phyloP scores from a whole-genome alignment of 2,329 filamentous ascomycete genomes.

The Hypoxylon sp. region DNA sequence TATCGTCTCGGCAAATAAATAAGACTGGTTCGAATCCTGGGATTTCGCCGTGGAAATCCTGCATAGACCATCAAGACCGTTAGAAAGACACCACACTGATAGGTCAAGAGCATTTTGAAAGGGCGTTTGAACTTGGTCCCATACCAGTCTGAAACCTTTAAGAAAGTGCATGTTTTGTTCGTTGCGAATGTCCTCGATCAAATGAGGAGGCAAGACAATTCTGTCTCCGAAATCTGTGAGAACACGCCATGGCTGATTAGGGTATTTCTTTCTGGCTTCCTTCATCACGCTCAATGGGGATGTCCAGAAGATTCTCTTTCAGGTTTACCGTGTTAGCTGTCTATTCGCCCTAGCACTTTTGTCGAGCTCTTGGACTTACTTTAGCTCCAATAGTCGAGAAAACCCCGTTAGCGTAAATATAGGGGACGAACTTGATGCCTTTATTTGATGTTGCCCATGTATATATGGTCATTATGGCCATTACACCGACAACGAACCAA shows the following conservation, averaged over 20 bases:
- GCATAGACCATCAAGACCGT: neutral
- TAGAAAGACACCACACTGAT: neutral
- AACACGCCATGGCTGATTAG: constrained; percentile 24
- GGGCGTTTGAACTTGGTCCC: constrained; percentile 14
- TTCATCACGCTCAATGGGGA: constrained; percentile 4
- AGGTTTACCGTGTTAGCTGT: neutral
- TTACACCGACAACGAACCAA: constrained; percentile 5
- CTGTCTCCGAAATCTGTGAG: constrained; percentile 26
- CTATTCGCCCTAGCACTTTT: neutral
- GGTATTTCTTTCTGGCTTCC: constrained; percentile 20
- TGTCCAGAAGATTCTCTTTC: constrained; percentile 15
- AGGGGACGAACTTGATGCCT: constrained; percentile 8
- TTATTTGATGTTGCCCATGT: constrained; percentile 2
- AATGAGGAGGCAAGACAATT: constrained; percentile 37
- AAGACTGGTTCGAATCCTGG: constrained; percentile 18
- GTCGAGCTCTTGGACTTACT: constrained; percentile 1
- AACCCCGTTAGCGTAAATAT: constrained; percentile 14
- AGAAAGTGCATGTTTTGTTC: constrained; percentile 43
- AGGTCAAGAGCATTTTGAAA: neutral
- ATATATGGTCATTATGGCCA: constrained; percentile 10
- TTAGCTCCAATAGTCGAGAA: constrained; percentile 40
- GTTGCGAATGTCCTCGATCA: constrained; percentile 48
- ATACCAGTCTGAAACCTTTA: constrained; percentile 45
- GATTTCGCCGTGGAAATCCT: constrained; percentile 22
- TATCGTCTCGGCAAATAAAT: neutral